These are phyloP conservation scores for Coemansia guatemalensis DNA, from an alignment of 192 early-diverging fungal genomes.

Conservation along the genomic window DNA sequence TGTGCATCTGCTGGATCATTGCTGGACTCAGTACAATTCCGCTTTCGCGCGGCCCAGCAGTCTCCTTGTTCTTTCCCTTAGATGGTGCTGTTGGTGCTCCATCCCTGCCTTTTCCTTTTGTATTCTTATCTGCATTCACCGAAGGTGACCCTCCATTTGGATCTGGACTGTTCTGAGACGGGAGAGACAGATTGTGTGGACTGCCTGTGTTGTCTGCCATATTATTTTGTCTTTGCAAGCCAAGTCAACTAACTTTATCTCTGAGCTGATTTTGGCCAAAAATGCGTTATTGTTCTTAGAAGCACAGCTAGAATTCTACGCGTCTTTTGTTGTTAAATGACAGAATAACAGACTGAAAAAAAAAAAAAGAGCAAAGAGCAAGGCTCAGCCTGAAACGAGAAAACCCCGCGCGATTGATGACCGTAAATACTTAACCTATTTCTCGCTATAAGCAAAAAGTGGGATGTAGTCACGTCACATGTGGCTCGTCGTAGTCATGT, in stretches of 20 bases:
- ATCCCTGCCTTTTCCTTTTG: conserved; percentile 14
- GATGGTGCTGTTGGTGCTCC: conserved; percentile 4
- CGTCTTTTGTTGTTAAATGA: background rate
- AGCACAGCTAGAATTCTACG: background rate
- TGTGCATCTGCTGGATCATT: conserved; percentile 50
- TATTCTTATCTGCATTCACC: conserved; percentile 12
- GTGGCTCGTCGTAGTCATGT: background rate
- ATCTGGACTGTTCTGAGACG: conserved; percentile 8
- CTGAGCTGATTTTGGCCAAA: background rate
- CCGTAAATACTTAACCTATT: background rate
- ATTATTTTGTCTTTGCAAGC: background rate
- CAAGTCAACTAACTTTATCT: background rate
- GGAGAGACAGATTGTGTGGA: conserved; percentile 2
- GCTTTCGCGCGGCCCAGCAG: conserved; percentile 21
- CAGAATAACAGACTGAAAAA: background rate
- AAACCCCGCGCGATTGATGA: background rate
- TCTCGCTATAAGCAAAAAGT: background rate
- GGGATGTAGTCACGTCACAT: background rate
- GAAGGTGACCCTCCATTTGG: conserved; percentile 4
- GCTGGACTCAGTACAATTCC: conserved; percentile 44
- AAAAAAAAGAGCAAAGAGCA: background rate
- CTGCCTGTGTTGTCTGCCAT: conserved; percentile 15
- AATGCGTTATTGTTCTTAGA: background rate
- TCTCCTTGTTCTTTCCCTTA: conserved; percentile 25
- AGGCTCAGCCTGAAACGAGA: background rate